A percentile compares a stretch with the other conserved stretches of the same genome.
phyloP scores from a whole-genome alignment of 371 early-diverging fungal genomes.

The Mucor circinelloides region DNA sequence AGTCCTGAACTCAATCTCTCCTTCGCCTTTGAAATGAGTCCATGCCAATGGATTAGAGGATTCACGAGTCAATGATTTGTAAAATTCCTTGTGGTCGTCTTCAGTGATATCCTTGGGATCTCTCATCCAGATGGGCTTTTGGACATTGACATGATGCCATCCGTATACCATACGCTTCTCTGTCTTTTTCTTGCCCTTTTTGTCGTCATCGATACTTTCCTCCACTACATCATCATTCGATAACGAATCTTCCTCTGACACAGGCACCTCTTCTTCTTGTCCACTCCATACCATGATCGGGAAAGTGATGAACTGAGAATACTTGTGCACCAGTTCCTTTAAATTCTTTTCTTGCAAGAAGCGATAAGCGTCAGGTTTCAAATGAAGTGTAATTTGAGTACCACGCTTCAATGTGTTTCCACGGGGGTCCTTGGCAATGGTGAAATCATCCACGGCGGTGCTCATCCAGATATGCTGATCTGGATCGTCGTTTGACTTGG shows the following conservation, averaged over 20 bases:
- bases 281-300: constrained; percentile 84
- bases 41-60: constrained; percentile 62
- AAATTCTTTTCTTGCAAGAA: constrained; percentile 74
- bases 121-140: constrained; percentile 94
- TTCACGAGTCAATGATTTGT: constrained; percentile 78
- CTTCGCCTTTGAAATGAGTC: constrained; percentile 87
- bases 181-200: constrained; percentile 54
- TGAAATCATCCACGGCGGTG: constrained; percentile 75
- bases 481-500: constrained; percentile 80
- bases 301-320: constrained; percentile 93
- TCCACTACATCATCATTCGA: constrained; percentile 51
- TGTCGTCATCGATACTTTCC: constrained; percentile 53
- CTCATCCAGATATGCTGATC: constrained; percentile 90
- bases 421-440: constrained; percentile 85
- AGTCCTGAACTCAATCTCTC: constrained; percentile 83
- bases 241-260: constrained; percentile 32
- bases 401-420: constrained; percentile 85
- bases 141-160: constrained; percentile 74
- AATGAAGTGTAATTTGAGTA: constrained; percentile 86
- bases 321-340: constrained; percentile 74
- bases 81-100: constrained; percentile 87
- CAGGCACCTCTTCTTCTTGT: constrained; percentile 53
- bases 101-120: constrained; percentile 74
- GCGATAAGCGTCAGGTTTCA: constrained; percentile 88
- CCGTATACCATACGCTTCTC: constrained; percentile 54